Base-by-base conservation (phyloP, 2,329 filamentous ascomycete genomes). In the Allantophomopsis lycopodina region DNA sequence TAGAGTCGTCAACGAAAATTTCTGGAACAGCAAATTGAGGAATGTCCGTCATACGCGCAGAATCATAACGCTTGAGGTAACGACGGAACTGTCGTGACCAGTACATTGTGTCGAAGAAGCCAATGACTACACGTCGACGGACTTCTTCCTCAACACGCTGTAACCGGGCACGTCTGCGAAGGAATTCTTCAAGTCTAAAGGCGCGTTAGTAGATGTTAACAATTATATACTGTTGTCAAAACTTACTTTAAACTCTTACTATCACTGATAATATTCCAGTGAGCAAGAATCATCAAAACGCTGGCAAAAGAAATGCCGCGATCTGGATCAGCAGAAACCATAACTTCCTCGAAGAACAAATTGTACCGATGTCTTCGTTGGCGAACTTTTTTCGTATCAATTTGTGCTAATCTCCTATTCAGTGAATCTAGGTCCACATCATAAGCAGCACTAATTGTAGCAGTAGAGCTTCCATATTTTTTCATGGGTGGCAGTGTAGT, bases 221-320 rank as follows among this genome's bases (percentile, higher is more conserved):
- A 37, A 40, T 37, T 4, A 11, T 28, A 8, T 28, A 3, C 11
- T 28, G 10, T 10, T 8, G 11, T 8, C 11, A 10, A 35, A 35
- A 60, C 65, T 55, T 64, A 83, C 79, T 73, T 80, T 54, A 98
- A 65, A 60, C 87, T 94, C 68, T 95, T 95, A 65, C 82, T 95
- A 60, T 98, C 91, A 49, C 81, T 94, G 57, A 98, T 98, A 54
- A 98, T 87, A 54, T 96, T 98, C 69, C 98, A 94, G 60, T 98
- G 91, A 28, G 93, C 89, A 42, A 98, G 68, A 44, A 94, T 93
- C 82, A 98, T 91, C 38, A 98, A 69, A 16, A 95, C 81, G 6
- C 82, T 80, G 3, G 86, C 91, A 58, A 98, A 98, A 1, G 84
- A 81, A 43, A 98, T 93, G 36, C 91, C 91, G 45, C 76, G 74